phyloP scores from a whole-genome alignment of 2,329 filamentous ascomycete species.

The Nemania bipapillata region DNA sequence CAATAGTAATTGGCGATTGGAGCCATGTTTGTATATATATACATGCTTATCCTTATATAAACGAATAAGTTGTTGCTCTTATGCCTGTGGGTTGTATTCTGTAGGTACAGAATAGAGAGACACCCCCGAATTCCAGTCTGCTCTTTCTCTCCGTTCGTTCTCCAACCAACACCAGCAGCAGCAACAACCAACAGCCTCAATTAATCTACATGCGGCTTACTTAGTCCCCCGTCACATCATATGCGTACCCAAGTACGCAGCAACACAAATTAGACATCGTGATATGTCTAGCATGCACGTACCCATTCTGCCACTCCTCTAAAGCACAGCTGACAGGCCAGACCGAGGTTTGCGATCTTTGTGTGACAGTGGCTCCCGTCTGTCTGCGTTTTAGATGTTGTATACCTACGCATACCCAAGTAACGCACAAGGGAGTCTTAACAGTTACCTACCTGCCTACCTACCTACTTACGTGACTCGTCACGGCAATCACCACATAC shows the following conservation, averaged over 20 bases:
- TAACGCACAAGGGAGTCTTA: not conserved
- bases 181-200: not conserved
- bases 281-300: conserved; percentile 20
- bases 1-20: not conserved
- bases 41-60: too few species aligned
- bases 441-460: too few species aligned
- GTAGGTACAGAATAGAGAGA: too few species aligned
- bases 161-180: too few species aligned
- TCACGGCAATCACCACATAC: not conserved
- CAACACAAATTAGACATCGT: not conserved
- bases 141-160: not conserved
- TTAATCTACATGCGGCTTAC: conserved; percentile 24
- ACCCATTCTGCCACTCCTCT: conserved; percentile 16
- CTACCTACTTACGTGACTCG: too few species aligned
- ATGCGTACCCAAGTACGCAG: not conserved
- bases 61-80: not conserved
- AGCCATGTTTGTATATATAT: too few species aligned
- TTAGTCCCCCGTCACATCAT: conserved; percentile 18
- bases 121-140: not conserved
- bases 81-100: not conserved
- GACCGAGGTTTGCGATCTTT: conserved; percentile 25
- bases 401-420: too few species aligned
- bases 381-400: not conserved
- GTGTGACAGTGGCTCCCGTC: conserved; percentile 20
- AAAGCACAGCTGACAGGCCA: conserved; percentile 1